Percentiles rank a stretch among this genome's conserved stretches.
phyloP scores from a whole-genome alignment of 805 yeast genomes.

The Metschnikowia chrysomelidarum region DNA sequence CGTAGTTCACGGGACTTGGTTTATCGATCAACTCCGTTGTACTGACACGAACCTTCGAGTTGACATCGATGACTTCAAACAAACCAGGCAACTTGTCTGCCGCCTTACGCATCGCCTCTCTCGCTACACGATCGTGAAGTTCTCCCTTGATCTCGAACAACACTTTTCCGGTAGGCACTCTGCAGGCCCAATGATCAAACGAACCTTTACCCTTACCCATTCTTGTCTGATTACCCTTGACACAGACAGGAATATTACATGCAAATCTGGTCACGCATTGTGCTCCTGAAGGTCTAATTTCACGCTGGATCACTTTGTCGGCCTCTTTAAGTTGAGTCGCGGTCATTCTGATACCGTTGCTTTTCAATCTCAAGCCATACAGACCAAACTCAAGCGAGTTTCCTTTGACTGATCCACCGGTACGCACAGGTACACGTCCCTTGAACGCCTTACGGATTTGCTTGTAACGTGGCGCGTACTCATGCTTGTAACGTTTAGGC shows the following conservation, averaged over 20 bases:
- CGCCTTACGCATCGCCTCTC: conserved; percentile 87
- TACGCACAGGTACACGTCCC: conserved; percentile 91
- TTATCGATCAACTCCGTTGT: conserved; percentile 51
- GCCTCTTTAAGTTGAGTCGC: conserved; percentile 92
- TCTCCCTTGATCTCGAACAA: conserved; percentile 80
- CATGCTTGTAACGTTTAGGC: conserved; percentile 52
- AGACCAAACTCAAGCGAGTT: conserved; percentile 77
- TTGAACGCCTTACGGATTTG: conserved; percentile 76
- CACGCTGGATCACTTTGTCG: conserved; percentile 79
- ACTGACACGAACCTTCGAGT: conserved; percentile 70
- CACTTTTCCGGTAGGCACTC: conserved; percentile 94
- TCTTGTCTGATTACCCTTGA: conserved; percentile 97
- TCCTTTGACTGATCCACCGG: conserved; percentile 92
- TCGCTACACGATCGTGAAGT: conserved; percentile 85
- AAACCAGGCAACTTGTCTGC: conserved; percentile 90
- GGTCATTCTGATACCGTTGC: conserved; percentile 82
- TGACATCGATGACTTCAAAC: conserved; percentile 74
- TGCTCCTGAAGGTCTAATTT: conserved; percentile 76
- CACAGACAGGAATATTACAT: conserved; percentile 86
- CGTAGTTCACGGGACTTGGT: conserved; percentile 50
- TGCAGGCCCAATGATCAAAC: conserved; percentile 94
- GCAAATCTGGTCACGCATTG: conserved; percentile 75
- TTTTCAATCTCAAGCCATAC: conserved; percentile 81
- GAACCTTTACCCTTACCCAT: conserved; percentile 99
- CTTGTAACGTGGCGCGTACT: conserved; percentile 74